Evolutionary conservation across 2,329 filamentous ascomycete genomes (phyloP).

Genomic region (Colletotrichum lentis): DNA sequence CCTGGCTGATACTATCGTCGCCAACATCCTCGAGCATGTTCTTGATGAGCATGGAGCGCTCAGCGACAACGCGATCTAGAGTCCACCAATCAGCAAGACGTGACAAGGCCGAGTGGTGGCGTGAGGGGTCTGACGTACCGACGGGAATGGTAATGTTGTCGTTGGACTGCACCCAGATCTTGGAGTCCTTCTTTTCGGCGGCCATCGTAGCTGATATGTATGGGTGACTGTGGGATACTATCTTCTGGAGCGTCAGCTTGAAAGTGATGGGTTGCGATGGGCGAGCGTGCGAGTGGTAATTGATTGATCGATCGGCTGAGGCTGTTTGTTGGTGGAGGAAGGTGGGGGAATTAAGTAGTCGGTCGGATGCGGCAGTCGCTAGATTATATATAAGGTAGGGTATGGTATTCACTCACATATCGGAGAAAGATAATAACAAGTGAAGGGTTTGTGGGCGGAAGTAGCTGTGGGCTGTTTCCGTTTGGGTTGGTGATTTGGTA

Average conservation of each 20-base stretch:
- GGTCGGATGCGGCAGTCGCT: not conserved
- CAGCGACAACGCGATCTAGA: constrained; percentile 80
- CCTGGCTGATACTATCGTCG: constrained; percentile 60
- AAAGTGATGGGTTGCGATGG: not conserved
- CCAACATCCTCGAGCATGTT: constrained; percentile 97
- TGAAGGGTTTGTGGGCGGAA: not conserved
- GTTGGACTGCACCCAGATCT: constrained; percentile 62
- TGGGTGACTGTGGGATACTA: not conserved
- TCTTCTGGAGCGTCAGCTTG: constrained; percentile 9
- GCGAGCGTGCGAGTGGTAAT: constrained; percentile 1
- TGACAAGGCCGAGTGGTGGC: not conserved
- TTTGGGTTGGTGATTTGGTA: not conserved
- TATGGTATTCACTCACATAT: not conserved
- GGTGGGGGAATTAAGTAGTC: not conserved
- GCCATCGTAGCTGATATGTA: constrained; percentile 46
- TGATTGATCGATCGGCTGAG: constrained; percentile 1
- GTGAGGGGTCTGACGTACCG: constrained; percentile 41
- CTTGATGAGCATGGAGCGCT: constrained; percentile 95
- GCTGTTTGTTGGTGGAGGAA: not conserved
- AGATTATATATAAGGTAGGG: not conserved
- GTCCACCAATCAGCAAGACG: constrained; percentile 45
- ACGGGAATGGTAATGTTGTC: constrained; percentile 58
- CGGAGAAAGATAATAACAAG: not conserved
- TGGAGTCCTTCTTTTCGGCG: constrained; percentile 47
- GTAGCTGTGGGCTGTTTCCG: not conserved